phyloP scores from a whole-genome alignment of 192 early-diverging fungal genomes.

The Coemansia sp. region DNA sequence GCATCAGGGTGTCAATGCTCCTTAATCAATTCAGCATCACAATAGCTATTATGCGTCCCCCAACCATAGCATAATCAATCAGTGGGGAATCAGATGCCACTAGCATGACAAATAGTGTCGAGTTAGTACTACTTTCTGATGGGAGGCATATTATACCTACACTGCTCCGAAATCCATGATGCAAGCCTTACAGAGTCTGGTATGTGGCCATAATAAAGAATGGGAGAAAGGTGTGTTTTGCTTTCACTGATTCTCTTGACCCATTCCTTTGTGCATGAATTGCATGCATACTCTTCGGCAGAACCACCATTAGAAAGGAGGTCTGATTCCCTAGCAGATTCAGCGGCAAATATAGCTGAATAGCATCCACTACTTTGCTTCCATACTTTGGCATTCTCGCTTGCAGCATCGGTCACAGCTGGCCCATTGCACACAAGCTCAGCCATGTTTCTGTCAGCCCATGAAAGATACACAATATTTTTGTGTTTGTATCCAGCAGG shows the following conservation, averaged over 20 bases:
- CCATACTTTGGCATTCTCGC: not conserved
- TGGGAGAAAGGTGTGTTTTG: slow-evolving; percentile 34
- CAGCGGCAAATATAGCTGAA: slow-evolving; percentile 34
- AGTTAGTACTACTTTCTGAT: slow-evolving; percentile 2
- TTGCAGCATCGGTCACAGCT: not conserved
- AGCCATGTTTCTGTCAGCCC: slow-evolving; percentile 32
- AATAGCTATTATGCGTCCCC: no score
- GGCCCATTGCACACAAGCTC: slow-evolving; percentile 40
- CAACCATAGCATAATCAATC: no score
- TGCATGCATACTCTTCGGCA: slow-evolving; percentile 27
- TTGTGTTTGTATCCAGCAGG: slow-evolving; percentile 49
- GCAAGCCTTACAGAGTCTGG: slow-evolving; percentile 42
- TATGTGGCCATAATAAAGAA: slow-evolving; percentile 53
- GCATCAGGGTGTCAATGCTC: no score
- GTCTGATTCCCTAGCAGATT: slow-evolving; percentile 27
- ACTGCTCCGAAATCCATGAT: slow-evolving; percentile 49
- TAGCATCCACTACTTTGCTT: slow-evolving; percentile 29
- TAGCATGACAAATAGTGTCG: no score
- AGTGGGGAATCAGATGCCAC: no score
- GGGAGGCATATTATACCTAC: slow-evolving; percentile 35
- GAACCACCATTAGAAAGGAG: not conserved
- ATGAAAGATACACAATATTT: slow-evolving; percentile 43
- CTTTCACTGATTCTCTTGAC: slow-evolving; percentile 19
- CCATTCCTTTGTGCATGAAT: slow-evolving; percentile 42
- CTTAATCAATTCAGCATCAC: no score